Base-by-base conservation (phyloP, 2,329 filamentous ascomycete species). In the Aspergillus pseudoviridinutans region DNA sequence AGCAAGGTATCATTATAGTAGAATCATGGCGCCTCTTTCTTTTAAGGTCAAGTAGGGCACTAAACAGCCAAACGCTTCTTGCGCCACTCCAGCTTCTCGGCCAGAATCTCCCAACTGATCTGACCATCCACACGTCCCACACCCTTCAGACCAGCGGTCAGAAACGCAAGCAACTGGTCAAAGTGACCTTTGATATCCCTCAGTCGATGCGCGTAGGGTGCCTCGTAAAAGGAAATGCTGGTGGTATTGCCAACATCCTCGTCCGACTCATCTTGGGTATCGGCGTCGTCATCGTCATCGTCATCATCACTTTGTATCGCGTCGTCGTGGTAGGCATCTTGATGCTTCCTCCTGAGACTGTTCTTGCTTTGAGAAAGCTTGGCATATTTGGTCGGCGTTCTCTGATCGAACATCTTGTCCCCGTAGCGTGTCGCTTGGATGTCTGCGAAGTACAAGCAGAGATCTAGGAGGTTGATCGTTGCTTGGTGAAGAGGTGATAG, bases 61-160 rank as follows among this genome's bases (percentile, higher is more conserved):
- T 55, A 52, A 25, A 28, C 42, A 24, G 28, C 42, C 10, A 20
- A 14, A 12, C 53, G 53, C 38, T 52, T 61, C 51, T 67, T 67
- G 53, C 72, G 70, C 74, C 74, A 77, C 52, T 92, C 88, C 49
- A 96, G 73, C 78, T 88, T 89, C 72, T 96, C 91, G 0, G 89
- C 91, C 59, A 96, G 71, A 58, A 89, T 85, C 73, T 94, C 90
- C 89, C 92, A 93, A 69, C 87, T 83, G 68, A 67, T 81, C 74
- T 90, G 86, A 28, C 85, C 85, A 50, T 89, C 87, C 35, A 87
- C 89, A 64, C 92, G 83, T 51, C 90, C 87, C 9, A 94, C 84
- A 9, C 88, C 88, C 54, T 87, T 84, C 61, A 97, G 70, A 0
- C 90, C 91, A 51, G 87, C 85, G 2, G 82, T 82, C 14, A 94